Base-by-base conservation (phyloP, 164 flowering plant genomes). In the Nymphaea colorata region DNA sequence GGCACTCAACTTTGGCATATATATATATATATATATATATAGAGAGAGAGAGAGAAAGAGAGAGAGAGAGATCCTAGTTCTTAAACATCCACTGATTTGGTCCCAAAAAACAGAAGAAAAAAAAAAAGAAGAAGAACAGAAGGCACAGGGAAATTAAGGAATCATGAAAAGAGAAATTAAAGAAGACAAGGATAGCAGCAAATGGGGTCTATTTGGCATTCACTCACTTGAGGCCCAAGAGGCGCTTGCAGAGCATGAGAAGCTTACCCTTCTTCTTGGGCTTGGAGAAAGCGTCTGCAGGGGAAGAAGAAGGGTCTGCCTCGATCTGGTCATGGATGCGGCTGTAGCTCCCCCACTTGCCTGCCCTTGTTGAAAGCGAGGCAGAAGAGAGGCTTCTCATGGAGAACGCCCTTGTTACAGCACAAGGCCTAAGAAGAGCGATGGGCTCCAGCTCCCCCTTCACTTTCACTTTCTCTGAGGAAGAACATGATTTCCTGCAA, bases 371-470 rank as follows among this genome's bases (percentile, higher is more conserved):
- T 25, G 36, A 25, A 25, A 25, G 36, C 36, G 84, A 77, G 7
- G 79, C 84, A 2, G 89, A 85, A 3, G 87, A 82, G 43, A 85
- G 82, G 77, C 83, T 82, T 68, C 79, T 75, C 80, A 82, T 67
- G 14, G 84, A 83, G 17, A 79, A 72, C 4, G 78, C 85, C 71
- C 80, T 80, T 65, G 73, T 78, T 72, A 82, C 73, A 3, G 77
- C 72, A 65, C 36, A 25, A 25, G 36, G 73, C 25, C 25, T 66
- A 70, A 44, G 74, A 14, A 4, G 69, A 57, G 51, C 17, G 16
- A 25, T 67, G 63, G 59, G 45, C 68, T 43, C 68, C 76, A 59
- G 67, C 41, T 57, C 42, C 64, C 73, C 74, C 67, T 69, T 70
- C 36, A 76, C 61, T 67, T 69, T 70, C 36, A 76, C 61, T 44